Base-by-base conservation (phyloP, 352 stramenopile species). In the Blastocystis hominis region DNA sequence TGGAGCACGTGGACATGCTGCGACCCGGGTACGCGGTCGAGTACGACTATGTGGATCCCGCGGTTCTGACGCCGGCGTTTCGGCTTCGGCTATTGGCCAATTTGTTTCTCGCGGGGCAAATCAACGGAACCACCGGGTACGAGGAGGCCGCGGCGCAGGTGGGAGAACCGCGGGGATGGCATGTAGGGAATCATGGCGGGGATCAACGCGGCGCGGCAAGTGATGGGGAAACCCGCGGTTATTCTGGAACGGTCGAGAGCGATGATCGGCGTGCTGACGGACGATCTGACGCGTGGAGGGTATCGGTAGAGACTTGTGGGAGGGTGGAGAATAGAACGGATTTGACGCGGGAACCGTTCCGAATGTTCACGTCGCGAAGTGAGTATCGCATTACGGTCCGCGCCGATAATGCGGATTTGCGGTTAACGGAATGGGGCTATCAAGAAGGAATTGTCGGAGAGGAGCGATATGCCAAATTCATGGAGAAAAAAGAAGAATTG, bases 101-200 rank as follows among this genome's bases (percentile, higher is more conserved):
- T 40, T 47, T 80, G 47, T 98, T 95, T 89, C 91, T 98, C 17
- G 96, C 97, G 0, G 97, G 97, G 7, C 96, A 99, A 91, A 98
- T 99, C 90, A 98, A 97, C 90, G 96, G 97, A 50, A 99, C 97
- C 10, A 98, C 97, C 0, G 97, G 97, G 10, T 99, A 99, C 91
- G 97, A 99, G 93, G 97, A 99, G 91, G 97, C 97, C 3, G 97
- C 93, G 1, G 97, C 96, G 0, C 96, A 98, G n/a, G 50, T 59
- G n/a, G 50, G 50, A 59, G n/a, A n/a, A 13, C 0, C 50, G n/a
- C 50, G 10, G 50, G 13, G 13, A 0, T 59, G 13, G 1, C 50
- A 59, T 59, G 50, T 59, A 59, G 89, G 97, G 97, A 38, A 93
- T 99, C 54, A 90, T 99, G 36, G 97, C 97, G 3, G 97, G 97